Conservation (phyloP, 225 moss, liverwort and hornwort genomes). For the Asterella californica region DNA sequence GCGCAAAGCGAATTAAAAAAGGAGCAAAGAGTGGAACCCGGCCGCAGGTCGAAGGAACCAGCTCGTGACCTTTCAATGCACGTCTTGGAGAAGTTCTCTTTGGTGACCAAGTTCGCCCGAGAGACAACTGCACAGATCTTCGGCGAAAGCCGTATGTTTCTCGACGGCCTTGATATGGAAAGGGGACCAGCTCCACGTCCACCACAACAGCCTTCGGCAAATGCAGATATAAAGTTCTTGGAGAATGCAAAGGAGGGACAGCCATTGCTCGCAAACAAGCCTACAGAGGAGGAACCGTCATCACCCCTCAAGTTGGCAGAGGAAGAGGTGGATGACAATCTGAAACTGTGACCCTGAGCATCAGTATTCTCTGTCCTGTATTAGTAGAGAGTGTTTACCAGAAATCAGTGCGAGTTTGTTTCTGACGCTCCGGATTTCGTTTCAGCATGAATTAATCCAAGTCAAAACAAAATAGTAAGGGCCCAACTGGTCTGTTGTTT, state of each 20-base stretch:
- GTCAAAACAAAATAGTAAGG: background rate
- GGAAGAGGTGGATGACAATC: slow-evolving; percentile 11
- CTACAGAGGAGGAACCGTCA: slow-evolving; percentile 9
- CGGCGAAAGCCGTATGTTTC: slow-evolving; percentile 71
- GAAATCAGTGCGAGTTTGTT: background rate
- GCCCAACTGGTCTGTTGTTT: background rate
- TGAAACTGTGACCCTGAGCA: background rate
- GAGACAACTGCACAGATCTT: slow-evolving; percentile 88
- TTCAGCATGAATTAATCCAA: background rate
- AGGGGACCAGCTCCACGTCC: slow-evolving; percentile 69
- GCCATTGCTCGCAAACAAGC: slow-evolving; percentile 1
- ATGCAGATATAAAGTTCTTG: background rate
- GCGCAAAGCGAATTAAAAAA: slow-evolving; percentile 37
- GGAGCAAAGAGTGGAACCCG: slow-evolving; percentile 6
- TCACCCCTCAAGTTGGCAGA: background rate
- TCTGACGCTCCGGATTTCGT: background rate
- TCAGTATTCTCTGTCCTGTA: background rate
- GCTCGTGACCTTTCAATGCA: slow-evolving; percentile 75
- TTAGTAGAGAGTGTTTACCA: background rate
- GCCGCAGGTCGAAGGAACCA: slow-evolving; percentile 48
- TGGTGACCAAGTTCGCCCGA: slow-evolving; percentile 92
- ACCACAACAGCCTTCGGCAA: slow-evolving; percentile 9
- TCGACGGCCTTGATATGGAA: slow-evolving; percentile 69
- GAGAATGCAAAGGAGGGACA: background rate
- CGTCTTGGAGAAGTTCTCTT: slow-evolving; percentile 95